These are phyloP conservation scores for Exophiala sp. DNA, from an alignment of 2,329 filamentous ascomycete genomes.

Conservation along the genomic window DNA sequence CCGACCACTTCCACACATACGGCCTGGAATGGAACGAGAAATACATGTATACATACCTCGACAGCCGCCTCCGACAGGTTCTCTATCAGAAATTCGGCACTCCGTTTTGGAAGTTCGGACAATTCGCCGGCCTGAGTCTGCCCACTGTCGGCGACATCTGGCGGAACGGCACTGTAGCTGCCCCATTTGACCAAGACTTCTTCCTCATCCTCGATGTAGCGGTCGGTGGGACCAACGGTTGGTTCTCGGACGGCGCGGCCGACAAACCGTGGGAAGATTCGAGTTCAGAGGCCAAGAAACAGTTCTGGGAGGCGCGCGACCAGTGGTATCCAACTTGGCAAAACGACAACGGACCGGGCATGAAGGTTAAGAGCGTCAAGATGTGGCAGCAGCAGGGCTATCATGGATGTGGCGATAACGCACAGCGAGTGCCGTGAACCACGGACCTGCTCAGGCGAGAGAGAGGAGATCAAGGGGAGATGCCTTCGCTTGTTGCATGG, in stretches of 20 bases:
- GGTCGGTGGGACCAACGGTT: constrained; percentile 47
- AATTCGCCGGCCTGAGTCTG: background rate
- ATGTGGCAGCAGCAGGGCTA: constrained; percentile 37
- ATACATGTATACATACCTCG: constrained; percentile 51
- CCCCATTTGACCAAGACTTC: constrained; percentile 50
- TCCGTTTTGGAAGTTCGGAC: background rate
- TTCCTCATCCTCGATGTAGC: constrained; percentile 50
- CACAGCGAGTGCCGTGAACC: background rate
- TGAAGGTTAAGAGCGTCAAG: constrained; percentile 45
- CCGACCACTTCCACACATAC: constrained; percentile 45
- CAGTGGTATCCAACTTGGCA: constrained; percentile 48
- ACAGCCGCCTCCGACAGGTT: constrained; percentile 31
- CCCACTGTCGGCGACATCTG: constrained; percentile 30
- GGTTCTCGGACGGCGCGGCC: constrained; percentile 43
- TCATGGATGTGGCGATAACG: background rate
- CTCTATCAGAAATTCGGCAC: constrained; percentile 28
- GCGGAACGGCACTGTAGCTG: constrained; percentile 32
- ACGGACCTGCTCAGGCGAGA: no score
- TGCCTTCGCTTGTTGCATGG: no score
- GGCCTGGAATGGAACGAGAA: constrained; percentile 50
- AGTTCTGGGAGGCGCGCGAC: constrained; percentile 34
- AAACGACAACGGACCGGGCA: constrained; percentile 38
- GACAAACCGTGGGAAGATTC: constrained; percentile 25
- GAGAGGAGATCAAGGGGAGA: no score
- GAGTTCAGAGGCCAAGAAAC: constrained; percentile 25